Base-by-base conservation (phyloP, 2,329 filamentous ascomycete genomes). In the Dactylellina haptotyla region DNA sequence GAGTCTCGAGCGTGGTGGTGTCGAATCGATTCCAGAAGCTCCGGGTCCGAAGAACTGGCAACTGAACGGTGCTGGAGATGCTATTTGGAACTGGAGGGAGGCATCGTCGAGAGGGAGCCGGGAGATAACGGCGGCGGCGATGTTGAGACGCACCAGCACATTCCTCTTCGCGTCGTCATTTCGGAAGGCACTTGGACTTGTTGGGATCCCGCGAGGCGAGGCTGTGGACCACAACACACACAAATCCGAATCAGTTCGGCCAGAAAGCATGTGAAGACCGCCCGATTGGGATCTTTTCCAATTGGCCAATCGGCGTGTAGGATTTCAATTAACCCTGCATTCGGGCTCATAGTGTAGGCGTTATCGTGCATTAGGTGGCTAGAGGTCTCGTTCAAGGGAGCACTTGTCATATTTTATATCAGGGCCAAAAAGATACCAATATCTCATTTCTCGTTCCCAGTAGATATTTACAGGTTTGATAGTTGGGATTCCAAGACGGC, bases 371-470 rank as follows among this genome's bases (percentile, higher is more conserved):
- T n/a, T n/a, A n/a, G n/a, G n/a, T n/a, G n/a, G n/a, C n/a, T n/a
- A n/a, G n/a, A n/a, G n/a, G n/a, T n/a, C n/a, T 51, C 16, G 4
- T 5, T 23, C 46, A n/a, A 51, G 26, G 20, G 39, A 43, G 39
- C 39, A 43, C 6, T 43, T 43, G 12, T 50, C 3, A 26, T n/a
- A 25, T 3, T 14, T 14, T 3, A 26, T 20, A 20, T 34, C 8
- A 43, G 39, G 4, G 46, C 43, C 18, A 34, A 45, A 30, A 50
- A 23, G 16, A 63, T 20, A 34, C 45, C 28, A 58, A 51, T 58
- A 59, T 67, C 54, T 67, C 63, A 53, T 66, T 67, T 34, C 23
- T 53, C 18, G 32, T 58, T 67, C 63, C 54, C 63, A 59, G 53
- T 20, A 30, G 37, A 23, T 67, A 67, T 67, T 59, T 67, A 67